Base-by-base conservation (phyloP, 257 asterid genomes). In the Rhazya stricta region DNA sequence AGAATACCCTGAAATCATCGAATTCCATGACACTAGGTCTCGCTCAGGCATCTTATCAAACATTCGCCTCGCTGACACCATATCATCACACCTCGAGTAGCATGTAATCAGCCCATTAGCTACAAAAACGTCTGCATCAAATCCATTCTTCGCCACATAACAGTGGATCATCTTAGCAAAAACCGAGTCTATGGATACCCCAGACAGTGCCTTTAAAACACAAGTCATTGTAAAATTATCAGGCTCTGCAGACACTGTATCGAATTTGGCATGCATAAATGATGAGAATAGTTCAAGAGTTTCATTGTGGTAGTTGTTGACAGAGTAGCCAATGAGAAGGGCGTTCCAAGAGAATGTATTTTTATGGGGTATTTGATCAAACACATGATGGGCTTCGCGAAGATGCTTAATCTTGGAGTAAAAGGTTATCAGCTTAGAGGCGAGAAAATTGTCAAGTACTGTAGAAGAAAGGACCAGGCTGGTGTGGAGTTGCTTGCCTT, bases 11-110 rank as follows among this genome's bases (percentile, higher is more conserved):
- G 98, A 81, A 82, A 91, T 85, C 91, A 93, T 90, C 0, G 97
- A 83, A 80, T 91, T 93, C 98, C 97, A 91, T 6, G 96, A 88
- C 25, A 93, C 97, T 79, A 80, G 76, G 80, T 93, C 98, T 77
- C 84, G 89, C 67, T 60, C 83, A 30, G 88, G 83, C 90, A 94
- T 86, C 77, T 75, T 85, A 79, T 91, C 86, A 65, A 94, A 94
- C 83, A 89, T 34, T 18, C 19, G 62, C 79, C 86, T 83, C 0
- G 96, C 96, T 0, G 89, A 89, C 71, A 72, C 83, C 84, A 88
- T 58, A 84, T 90, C 96, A 72, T 83, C 92, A 68, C 88, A 84
- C 76, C 92, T 84, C 2, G 96, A 86, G 60, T 91, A 90, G 84
- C 76, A 94, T 16, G 88, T 85, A 77, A 94, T 84, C 89, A 94